Base-by-base conservation (phyloP, 23 red algal species). In the Gracilaria gracilis region DNA sequence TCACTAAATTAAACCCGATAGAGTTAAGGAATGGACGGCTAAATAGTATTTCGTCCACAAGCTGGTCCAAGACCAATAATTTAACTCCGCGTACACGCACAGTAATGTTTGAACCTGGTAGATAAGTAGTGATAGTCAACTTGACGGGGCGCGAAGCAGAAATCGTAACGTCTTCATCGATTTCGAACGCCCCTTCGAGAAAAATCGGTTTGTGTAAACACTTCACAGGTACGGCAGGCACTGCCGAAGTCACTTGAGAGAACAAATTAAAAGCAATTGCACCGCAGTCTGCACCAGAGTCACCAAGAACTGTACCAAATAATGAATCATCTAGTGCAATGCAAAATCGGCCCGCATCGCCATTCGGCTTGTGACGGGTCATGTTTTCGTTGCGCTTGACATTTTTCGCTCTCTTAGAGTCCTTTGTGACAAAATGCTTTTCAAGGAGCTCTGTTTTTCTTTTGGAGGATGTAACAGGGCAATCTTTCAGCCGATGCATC, bases 1-100 rank as follows among this genome's bases (percentile, higher is more conserved):
- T 49, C 2, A 47, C 36, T 4, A 86, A 31, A 38, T 86, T 35
- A 23, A 86, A 72, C 23, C 82, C 82, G 61, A 71, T 71, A 48
- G 21, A 19, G 8, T 71, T 86, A 1, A 86, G 82, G 82, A 86
- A 86, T 21, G 32, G 82, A 48, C 82, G 17, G 1, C 28, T 61
- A 4, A 86, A 58, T 11, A 86, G 55, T n/a, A 86, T 21, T 33
- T 67, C 3, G 23, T 67, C 82, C 82, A 86, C 72, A 17, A 13
- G 5, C 9, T 71, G 2, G 38, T 86, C 61, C 2, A 72, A 3
- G n/a, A 86, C 38, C 20, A 51, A 49, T 4, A 67, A 86, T 9
- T 34, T 2, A 9, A 86, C 61, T 4, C 82, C 59, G 24, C 61
- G 61, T 24, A 86, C 19, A 5, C 62, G 40, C 27, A 86, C 62